Evolutionary conservation across 2,329 filamentous ascomycete genomes (phyloP).

Genomic region (Cadophora gregata): DNA sequence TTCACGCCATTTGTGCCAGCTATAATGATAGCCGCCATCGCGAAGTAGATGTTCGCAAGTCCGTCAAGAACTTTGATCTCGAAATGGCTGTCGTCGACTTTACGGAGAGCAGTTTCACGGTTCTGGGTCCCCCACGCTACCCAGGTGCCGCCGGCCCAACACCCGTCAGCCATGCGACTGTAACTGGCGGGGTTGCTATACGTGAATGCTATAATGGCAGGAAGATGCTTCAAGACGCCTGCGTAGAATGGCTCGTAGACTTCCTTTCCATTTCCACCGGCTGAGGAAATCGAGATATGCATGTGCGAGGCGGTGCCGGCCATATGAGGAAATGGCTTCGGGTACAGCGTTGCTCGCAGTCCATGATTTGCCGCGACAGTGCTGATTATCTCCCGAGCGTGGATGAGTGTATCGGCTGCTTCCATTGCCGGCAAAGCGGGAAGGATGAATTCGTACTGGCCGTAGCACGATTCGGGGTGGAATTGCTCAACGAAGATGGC

Average conservation of each 20-base stretch:
- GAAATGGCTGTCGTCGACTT: slow-evolving; percentile 72
- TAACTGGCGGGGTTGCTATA: slow-evolving; percentile 72
- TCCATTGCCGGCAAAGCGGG: slow-evolving; percentile 65
- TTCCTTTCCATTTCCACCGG: slow-evolving; percentile 40
- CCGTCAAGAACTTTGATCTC: slow-evolving; percentile 82
- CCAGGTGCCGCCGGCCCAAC: slow-evolving; percentile 81
- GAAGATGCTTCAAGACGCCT: slow-evolving; percentile 70
- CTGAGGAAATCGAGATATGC: slow-evolving; percentile 68
- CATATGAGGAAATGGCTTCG: slow-evolving; percentile 64
- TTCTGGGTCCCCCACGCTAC: slow-evolving; percentile 84
- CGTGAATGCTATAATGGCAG: slow-evolving; percentile 71
- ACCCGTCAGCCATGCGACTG: slow-evolving; percentile 68
- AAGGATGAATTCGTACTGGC: slow-evolving; percentile 81
- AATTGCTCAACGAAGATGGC: slow-evolving; percentile 74
- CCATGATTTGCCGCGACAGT: slow-evolving; percentile 66
- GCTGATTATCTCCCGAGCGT: slow-evolving; percentile 72
- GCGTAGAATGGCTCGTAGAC: slow-evolving; percentile 73
- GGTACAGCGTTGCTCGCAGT: slow-evolving; percentile 74
- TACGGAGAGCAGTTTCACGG: slow-evolving; percentile 74
- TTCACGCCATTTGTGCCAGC: slow-evolving; percentile 63
- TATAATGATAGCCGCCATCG: slow-evolving; percentile 63
- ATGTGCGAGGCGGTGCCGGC: slow-evolving; percentile 72
- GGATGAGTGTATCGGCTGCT: slow-evolving; percentile 75
- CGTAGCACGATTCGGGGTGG: slow-evolving; percentile 74
- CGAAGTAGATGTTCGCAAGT: slow-evolving; percentile 78